Evolutionary conservation across 2,329 filamentous ascomycete genomes (phyloP).

Genomic region (Magnaporthiopsis incrustans): DNA sequence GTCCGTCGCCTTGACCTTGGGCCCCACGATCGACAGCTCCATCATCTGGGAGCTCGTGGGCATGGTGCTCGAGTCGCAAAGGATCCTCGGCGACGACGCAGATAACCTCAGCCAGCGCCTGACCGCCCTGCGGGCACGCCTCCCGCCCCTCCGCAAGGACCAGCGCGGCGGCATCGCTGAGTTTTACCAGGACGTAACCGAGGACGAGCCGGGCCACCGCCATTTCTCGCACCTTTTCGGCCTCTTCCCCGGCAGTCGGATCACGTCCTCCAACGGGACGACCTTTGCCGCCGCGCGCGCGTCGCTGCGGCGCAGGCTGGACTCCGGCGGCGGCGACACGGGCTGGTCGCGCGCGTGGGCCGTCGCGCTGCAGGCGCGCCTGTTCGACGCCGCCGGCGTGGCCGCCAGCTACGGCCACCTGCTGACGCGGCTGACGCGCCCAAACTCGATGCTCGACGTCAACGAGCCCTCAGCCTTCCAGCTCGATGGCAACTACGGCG

Average conservation of each 20-base stretch:
- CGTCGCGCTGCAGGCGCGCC: slow-evolving; percentile 31
- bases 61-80: not conserved
- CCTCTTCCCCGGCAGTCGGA: slow-evolving; percentile 28
- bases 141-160: slow-evolving; percentile 7
- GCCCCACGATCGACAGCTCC: slow-evolving; percentile 8
- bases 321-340: slow-evolving; percentile 25
- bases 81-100: slow-evolving; percentile 4
- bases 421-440: slow-evolving; percentile 1
- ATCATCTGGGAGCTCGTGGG: slow-evolving; percentile 9
- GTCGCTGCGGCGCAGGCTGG: slow-evolving; percentile 7
- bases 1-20: not conserved
- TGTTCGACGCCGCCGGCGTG: slow-evolving; percentile 26
- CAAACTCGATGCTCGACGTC: slow-evolving; percentile 6
- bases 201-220: slow-evolving; percentile 29
- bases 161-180: slow-evolving; percentile 8
- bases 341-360: slow-evolving; percentile 38
- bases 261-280: slow-evolving; percentile 14
- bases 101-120: not conserved
- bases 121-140: not conserved
- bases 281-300: slow-evolving; percentile 7
- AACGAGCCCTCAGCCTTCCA: slow-evolving; percentile 37
- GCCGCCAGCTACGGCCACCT: slow-evolving; percentile 24
- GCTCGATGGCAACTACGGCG: slow-evolving; percentile 42
- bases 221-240: slow-evolving; percentile 33
- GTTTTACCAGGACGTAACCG: slow-evolving; percentile 16